A percentile compares a stretch with the other conserved stretches of the same genome.
phyloP scores from a whole-genome alignment of 2,329 filamentous ascomycete species.

The Fusarium sp. region DNA sequence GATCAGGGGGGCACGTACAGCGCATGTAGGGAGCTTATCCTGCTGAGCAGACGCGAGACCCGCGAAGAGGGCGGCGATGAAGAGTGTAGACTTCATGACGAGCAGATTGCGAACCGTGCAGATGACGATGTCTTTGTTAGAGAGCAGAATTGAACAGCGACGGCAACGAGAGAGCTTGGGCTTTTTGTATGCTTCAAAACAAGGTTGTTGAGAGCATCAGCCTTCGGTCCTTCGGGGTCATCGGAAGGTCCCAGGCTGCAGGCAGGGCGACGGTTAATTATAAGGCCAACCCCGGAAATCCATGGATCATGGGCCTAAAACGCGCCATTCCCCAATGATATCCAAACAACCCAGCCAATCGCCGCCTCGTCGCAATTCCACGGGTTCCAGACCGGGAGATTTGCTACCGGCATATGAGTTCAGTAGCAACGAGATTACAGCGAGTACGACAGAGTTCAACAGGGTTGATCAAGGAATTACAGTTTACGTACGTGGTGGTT shows the following conservation, averaged over 20 bases:
- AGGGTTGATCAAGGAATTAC: not conserved
- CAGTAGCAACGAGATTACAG: not conserved
- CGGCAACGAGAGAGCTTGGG: not conserved
- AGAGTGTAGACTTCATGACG: constrained; percentile 52
- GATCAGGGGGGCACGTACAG: constrained; percentile 48
- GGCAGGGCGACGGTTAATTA: not conserved
- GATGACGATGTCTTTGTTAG: not conserved
- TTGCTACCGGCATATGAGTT: not conserved
- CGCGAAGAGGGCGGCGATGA: constrained; percentile 46
- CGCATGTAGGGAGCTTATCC: constrained; percentile 51
- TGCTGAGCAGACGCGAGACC: constrained; percentile 51
- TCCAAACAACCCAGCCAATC: constrained; percentile 27
- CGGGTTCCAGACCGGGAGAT: constrained; percentile 21
- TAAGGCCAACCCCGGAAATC: constrained; percentile 1
- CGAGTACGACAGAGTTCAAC: not conserved
- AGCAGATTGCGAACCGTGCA: not conserved
- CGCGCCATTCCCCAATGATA: constrained; percentile 18
- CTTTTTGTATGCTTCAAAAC: not conserved
- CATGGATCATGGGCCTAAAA: constrained; percentile 1
- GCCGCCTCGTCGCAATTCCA: constrained; percentile 6
- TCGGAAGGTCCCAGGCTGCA: not conserved
- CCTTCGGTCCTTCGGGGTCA: not conserved
- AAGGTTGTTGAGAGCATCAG: constrained; percentile 3
- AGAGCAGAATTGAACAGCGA: not conserved
- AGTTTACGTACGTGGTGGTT: not conserved